Conservation (phyloP, 108 stramenopile genomes). For the Nitzschia sp. region DNA sequence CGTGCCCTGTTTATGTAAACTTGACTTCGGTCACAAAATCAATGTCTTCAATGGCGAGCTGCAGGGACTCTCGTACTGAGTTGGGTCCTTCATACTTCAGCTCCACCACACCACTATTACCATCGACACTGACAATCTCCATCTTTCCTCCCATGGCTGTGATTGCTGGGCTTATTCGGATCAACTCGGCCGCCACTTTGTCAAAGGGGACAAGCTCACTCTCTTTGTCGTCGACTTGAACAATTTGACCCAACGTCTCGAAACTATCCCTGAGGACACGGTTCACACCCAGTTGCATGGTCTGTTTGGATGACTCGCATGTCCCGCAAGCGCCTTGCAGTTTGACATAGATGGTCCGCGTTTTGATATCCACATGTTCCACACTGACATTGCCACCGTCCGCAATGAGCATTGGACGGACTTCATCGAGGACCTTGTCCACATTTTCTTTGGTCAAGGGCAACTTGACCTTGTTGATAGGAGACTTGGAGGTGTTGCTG, state of each 20-base stretch:
- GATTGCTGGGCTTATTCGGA: slow-evolving; percentile 71
- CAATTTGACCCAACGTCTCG: slow-evolving; percentile 73
- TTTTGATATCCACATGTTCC: slow-evolving; percentile 68
- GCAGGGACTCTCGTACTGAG: slow-evolving; percentile 73
- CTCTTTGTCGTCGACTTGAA: slow-evolving; percentile 62
- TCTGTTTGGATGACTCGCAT: slow-evolving; percentile 82
- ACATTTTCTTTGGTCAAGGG: slow-evolving; percentile 84
- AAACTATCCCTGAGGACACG: slow-evolving; percentile 91
- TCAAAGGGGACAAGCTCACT: slow-evolving; percentile 49
- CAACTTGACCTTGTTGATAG: slow-evolving; percentile 31
- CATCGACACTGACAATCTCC: slow-evolving; percentile 61
- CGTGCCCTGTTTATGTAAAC: slow-evolving; percentile 35
- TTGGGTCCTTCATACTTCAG: slow-evolving; percentile 72
- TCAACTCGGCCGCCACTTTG: slow-evolving; percentile 66
- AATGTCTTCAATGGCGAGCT: slow-evolving; percentile 79
- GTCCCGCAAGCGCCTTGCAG: slow-evolving; percentile 94
- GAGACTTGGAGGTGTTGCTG: background rate
- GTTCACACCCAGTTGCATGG: slow-evolving; percentile 99
- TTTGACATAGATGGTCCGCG: slow-evolving; percentile 68
- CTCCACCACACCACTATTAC: slow-evolving; percentile 64
- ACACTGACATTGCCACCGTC: slow-evolving; percentile 96
- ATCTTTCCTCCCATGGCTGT: slow-evolving; percentile 82
- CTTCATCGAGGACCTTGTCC: slow-evolving; percentile 91
- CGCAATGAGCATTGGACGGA: slow-evolving; percentile 92
- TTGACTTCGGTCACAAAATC: slow-evolving; percentile 76